phyloP scores from a whole-genome alignment of 1,284 basidiomycete genomes.

The Cryptococcus sp. region DNA sequence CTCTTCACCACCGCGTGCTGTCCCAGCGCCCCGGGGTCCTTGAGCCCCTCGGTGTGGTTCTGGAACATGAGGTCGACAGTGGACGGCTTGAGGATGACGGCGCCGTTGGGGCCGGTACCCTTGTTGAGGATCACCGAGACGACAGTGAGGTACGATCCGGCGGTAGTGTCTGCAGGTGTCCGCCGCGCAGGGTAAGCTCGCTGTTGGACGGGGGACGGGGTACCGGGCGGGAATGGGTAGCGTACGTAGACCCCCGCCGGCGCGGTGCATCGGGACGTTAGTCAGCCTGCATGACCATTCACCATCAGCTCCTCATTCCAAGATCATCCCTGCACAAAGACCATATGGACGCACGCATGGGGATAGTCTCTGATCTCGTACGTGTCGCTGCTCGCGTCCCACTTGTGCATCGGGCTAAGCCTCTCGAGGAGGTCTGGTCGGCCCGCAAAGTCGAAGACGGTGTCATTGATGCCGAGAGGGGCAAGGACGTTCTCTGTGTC shows the following conservation, averaged over 20 bases:
- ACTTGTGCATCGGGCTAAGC: slow-evolving; percentile 16
- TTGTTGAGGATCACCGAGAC: slow-evolving; percentile 18
- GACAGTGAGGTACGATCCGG: slow-evolving; percentile 17
- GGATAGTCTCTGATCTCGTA: slow-evolving; percentile 9
- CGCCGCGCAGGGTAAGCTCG: not conserved
- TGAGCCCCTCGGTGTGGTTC: slow-evolving; percentile 15
- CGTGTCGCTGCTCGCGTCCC: slow-evolving; percentile 10
- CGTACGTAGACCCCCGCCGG: slow-evolving; percentile 18
- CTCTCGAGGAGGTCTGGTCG: slow-evolving; percentile 14
- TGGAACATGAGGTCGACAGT: slow-evolving; percentile 21
- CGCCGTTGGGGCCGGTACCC: slow-evolving; percentile 15
- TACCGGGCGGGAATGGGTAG: no score
- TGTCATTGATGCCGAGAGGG: slow-evolving; percentile 21
- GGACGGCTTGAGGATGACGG: slow-evolving; percentile 14
- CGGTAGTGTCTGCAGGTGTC: slow-evolving; percentile 9
- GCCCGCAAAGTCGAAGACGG: slow-evolving; percentile 12
- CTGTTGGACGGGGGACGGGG: no score
- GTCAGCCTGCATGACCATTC: not conserved
- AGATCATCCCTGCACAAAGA: no score
- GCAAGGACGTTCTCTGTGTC: slow-evolving; percentile 18
- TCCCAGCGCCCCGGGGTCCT: slow-evolving; percentile 18
- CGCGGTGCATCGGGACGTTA: slow-evolving; percentile 10
- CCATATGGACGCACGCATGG: slow-evolving; percentile 11
- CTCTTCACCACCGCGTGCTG: slow-evolving; percentile 11
- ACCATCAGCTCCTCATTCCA: not conserved